Evolutionary conservation across 2,329 filamentous ascomycete genomes (phyloP).

Genomic region (Xylaria sp.): DNA sequence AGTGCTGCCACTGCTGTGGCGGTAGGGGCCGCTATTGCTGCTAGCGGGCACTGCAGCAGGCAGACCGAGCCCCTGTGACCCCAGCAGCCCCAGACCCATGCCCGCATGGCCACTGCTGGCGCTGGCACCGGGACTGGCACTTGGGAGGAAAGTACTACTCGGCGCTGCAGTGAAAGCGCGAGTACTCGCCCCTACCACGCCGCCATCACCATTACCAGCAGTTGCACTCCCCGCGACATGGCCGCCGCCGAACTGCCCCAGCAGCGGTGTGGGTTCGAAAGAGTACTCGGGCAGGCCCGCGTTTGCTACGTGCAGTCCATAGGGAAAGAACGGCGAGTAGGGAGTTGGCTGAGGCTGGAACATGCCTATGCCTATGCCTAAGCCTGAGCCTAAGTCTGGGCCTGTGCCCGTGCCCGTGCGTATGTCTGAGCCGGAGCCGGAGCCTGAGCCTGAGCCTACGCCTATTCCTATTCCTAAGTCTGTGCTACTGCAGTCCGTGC

Average conservation of each 20-base stretch:
- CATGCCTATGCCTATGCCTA: slow-evolving; percentile 52
- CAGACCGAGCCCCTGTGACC: slow-evolving; percentile 32
- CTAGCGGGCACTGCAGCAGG: slow-evolving; percentile 38
- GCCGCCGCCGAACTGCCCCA: slow-evolving; percentile 44
- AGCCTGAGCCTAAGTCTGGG: slow-evolving; percentile 11
- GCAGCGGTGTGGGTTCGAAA: slow-evolving; percentile 46
- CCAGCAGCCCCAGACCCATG: slow-evolving; percentile 24
- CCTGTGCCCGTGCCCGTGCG: slow-evolving; percentile 1
- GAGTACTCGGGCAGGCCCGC: slow-evolving; percentile 46
- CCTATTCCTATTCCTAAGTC: slow-evolving; percentile 15
- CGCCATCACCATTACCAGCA: slow-evolving; percentile 29
- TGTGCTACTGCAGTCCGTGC: slow-evolving; percentile 20
- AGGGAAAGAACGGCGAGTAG: slow-evolving; percentile 57
- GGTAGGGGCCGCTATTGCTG: slow-evolving; percentile 37
- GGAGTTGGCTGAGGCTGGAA: slow-evolving; percentile 66
- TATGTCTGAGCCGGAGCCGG: slow-evolving; percentile 48
- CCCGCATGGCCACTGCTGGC: slow-evolving; percentile 37
- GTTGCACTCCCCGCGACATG: slow-evolving; percentile 38
- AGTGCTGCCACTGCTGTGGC: slow-evolving; percentile 29
- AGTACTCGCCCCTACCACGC: slow-evolving; percentile 36
- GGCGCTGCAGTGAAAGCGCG: slow-evolving; percentile 43
- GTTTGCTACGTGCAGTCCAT: slow-evolving; percentile 53
- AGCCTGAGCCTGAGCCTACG: slow-evolving; percentile 1
- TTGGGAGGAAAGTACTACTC: slow-evolving; percentile 38
- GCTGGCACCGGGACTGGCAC: neutral